Evolutionary conservation across 768 basidiomycete genomes (phyloP), one percentile per base, ranked within the genome.

Genomic region (Mycena haematopus): DNA sequence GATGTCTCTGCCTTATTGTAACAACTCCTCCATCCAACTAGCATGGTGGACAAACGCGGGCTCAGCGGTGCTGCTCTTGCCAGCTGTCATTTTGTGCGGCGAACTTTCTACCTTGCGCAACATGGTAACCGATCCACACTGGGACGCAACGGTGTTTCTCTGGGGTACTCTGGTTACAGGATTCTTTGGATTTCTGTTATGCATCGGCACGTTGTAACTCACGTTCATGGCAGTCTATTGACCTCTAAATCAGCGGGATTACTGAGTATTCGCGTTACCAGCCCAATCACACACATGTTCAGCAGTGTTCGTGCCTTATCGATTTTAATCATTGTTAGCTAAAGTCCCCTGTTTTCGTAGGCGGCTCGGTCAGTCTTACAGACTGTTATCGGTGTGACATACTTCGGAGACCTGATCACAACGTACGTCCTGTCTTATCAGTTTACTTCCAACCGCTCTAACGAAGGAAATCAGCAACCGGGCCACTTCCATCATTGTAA

Each of bases 201-300:
- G 90, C 66, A 76, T 94, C 42, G 91, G 66, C 61, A 27, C 19
- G 59, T 54, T 58, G 21, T 52, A 3, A 31, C 25, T 25, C 56
- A n/a, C 52, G 15, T 46, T 19, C 38, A n/a, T 29, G 21, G 44
- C 44, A 22, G 25, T 35, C 13, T 14, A 36, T 47, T 62, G 29
- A 60, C 22, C 22, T 17, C 44, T 9, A 38, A 7, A 36, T 14
- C 29, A 67, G 66, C 92, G 1, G 90, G 90, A 22, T 75, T 93
- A 67, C 77, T 94, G 63, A 90, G 89, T 70, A 91, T 94, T 78
- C 90, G 90, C 71, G 84, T 92, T 52, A 93, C 91, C 17, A 90
- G 88, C 59, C 92, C 92, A 6, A 83, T 94, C 56, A 92, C 91
- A 1, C 92, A 93, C 72, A 93, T 92, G 90, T 90, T 93, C 75